phyloP scores from a whole-genome alignment of 352 stramenopile species.

The Pythium dissotocum region DNA sequence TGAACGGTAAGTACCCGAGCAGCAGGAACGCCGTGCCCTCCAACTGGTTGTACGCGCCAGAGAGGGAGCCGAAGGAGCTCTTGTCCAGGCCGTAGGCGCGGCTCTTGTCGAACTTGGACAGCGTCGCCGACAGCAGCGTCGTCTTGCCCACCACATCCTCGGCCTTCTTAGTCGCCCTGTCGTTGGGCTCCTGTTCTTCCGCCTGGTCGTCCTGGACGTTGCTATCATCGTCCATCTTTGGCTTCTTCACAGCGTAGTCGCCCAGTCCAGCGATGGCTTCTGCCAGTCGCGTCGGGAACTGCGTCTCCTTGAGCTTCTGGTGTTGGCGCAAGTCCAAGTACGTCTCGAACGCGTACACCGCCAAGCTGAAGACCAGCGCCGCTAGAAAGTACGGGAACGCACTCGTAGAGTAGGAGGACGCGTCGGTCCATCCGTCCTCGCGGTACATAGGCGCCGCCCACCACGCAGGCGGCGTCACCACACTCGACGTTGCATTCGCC shows the following conservation, averaged over 20 bases:
- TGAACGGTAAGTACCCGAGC: slow-evolving; percentile 91
- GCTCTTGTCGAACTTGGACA: slow-evolving; percentile 92
- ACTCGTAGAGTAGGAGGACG: slow-evolving; percentile 13
- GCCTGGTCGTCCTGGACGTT: slow-evolving; percentile 9
- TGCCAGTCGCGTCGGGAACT: slow-evolving; percentile 55
- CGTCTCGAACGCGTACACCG: slow-evolving; percentile 92
- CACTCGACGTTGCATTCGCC: slow-evolving; percentile 1
- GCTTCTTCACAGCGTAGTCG: slow-evolving; percentile 33
- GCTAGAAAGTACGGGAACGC: slow-evolving; percentile 70
- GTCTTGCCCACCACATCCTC: background rate
- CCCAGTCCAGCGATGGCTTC: slow-evolving; percentile 54
- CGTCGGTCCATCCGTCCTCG: slow-evolving; percentile 50
- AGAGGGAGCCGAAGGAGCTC: slow-evolving; percentile 94
- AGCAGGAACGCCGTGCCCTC: slow-evolving; percentile 89
- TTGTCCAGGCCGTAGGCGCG: slow-evolving; percentile 96
- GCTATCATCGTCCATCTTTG: slow-evolving; percentile 22
- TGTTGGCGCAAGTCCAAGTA: slow-evolving; percentile 94
- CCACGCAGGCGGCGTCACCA: slow-evolving; percentile 30
- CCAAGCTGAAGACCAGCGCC: slow-evolving; percentile 85
- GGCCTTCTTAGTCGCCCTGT: background rate
- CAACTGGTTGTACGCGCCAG: slow-evolving; percentile 80
- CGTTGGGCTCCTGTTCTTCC: background rate
- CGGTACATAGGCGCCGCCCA: slow-evolving; percentile 55
- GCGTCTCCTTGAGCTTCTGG: slow-evolving; percentile 81
- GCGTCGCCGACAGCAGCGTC: slow-evolving; percentile 81